Evolutionary conservation across 331 rosid species (phyloP), one percentile per base, ranked within the genome.

Genomic region (Quercus tomentella): DNA sequence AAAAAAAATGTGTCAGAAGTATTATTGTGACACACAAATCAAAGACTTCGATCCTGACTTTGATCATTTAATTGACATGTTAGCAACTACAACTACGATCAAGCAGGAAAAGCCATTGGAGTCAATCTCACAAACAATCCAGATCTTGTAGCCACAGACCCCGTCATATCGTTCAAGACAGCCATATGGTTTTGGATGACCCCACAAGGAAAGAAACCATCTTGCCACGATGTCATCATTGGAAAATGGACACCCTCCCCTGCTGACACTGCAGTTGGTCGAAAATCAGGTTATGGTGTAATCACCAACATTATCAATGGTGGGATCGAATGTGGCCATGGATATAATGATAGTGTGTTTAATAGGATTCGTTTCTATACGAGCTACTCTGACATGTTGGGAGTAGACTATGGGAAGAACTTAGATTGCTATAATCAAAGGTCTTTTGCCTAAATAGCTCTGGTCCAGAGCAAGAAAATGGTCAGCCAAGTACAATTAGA

Each of bases 151-250:
- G 84, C 91, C 11, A 80, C 87, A 3, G 16, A 90, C 65, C 68
- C 92, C 2, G 65, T 35, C 0, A 60, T 87, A 4, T 81, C 93
- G 2, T 91, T 91, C 88, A 85, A 79, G 79, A 85, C 92, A 18
- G 97, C 97, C 11, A 15, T 92, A 25, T 92, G 97, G 97, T 92
- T 92, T 75, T 89, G 94, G 97, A 89, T 92, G 97, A 92, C 92
- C 4, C 65, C 87, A 6, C 94, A 89, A 9, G 83, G 14, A 54
- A 89, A 77, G 78, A 37, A 7, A 8, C 45, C 45, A 37, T 37
- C 11, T 37, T 7, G 11, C 3, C 45, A 37, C 0, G 45, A 37
- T 37, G 11, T 37, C 45, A 37, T 37, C 45, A 8, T 37, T 37
- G 11, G 11, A 37, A 37, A 37, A 7, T 37, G 45, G 45, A 37